Conservation (phyloP, 352 stramenopile species). For the Globisporangium paddicum region DNA sequence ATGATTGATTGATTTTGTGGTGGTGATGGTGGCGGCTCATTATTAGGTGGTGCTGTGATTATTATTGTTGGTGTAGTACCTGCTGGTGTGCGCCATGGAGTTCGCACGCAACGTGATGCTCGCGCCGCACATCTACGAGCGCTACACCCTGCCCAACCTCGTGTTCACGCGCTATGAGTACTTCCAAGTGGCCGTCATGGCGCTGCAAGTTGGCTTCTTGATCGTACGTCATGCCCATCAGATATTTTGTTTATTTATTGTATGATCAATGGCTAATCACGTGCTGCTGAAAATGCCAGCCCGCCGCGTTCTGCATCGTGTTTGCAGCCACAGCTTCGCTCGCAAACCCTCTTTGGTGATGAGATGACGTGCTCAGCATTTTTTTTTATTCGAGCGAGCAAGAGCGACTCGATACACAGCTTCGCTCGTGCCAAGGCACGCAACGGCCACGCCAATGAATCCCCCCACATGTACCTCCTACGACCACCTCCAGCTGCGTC, state of each 20-base stretch:
- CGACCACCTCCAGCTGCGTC: not conserved
- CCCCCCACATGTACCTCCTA: conserved; percentile 1
- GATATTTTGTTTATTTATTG: not conserved
- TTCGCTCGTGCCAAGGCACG: too few relatives aligned
- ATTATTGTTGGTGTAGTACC: conserved; percentile 29
- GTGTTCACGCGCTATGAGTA: conserved; percentile 65
- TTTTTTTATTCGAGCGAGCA: conserved; percentile 1
- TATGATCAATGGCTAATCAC: too few relatives aligned
- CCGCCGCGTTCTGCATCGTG: conserved; percentile 59
- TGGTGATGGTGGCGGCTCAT: not conserved
- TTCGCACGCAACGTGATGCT: conserved; percentile 68
- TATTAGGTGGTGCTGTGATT: too few relatives aligned
- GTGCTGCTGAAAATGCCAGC: conserved; percentile 38
- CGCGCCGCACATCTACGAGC: conserved; percentile 54
- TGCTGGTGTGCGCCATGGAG: conserved; percentile 67
- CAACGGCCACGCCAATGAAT: not conserved
- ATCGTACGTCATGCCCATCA: conserved; percentile 44
- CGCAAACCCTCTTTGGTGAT: conserved; percentile 64
- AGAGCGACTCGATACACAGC: not conserved
- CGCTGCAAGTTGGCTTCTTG: conserved; percentile 57
- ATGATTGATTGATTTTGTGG: conserved; percentile 3
- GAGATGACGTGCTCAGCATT: not conserved
- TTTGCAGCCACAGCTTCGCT: conserved; percentile 53
- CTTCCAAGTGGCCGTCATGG: conserved; percentile 63
- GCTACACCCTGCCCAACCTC: conserved; percentile 48